phyloP scores from a whole-genome alignment of 345 rosid genomes.

The Populus euphratica region DNA sequence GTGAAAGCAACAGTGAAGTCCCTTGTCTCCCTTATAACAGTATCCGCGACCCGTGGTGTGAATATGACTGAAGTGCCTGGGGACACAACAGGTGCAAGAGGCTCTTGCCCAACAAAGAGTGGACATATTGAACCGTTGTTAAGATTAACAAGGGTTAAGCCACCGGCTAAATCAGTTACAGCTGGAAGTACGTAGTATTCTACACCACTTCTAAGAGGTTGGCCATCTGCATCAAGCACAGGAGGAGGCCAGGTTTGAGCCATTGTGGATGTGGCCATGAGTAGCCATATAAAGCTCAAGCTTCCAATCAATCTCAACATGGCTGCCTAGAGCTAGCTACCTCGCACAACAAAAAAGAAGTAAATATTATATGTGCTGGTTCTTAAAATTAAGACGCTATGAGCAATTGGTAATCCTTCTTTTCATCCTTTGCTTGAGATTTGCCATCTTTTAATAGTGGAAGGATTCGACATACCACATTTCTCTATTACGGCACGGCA shows the following conservation, averaged over 20 bases:
- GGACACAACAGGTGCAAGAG: not conserved
- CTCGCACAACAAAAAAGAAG: not conserved
- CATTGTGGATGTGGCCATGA: not conserved
- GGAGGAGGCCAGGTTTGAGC: conserved; percentile 3
- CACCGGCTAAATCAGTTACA: conserved; percentile 15
- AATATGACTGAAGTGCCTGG: not conserved
- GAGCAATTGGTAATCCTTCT: too few relatives aligned
- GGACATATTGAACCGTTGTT: not conserved
- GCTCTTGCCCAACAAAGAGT: conserved; percentile 2
- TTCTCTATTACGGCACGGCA: too few relatives aligned
- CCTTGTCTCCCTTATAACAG: conserved; percentile 1
- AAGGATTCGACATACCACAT: too few relatives aligned
- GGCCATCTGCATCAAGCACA: conserved; percentile 3
- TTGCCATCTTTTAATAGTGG: too few relatives aligned
- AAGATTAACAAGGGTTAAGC: not conserved
- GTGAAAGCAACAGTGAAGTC: conserved; percentile 5
- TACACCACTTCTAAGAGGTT: not conserved
- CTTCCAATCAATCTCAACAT: conserved; percentile 2
- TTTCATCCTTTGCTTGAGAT: too few relatives aligned
- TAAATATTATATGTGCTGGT: too few relatives aligned
- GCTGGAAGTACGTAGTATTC: conserved; percentile 10
- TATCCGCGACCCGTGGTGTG: not conserved
- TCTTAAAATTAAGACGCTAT: too few relatives aligned
- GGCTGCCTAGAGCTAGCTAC: too few relatives aligned
- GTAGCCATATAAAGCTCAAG: not conserved